Evolutionary conservation across 352 stramenopile species (phyloP), one percentile per base, ranked within the genome.

Genomic region (Phytophthora syringae): DNA sequence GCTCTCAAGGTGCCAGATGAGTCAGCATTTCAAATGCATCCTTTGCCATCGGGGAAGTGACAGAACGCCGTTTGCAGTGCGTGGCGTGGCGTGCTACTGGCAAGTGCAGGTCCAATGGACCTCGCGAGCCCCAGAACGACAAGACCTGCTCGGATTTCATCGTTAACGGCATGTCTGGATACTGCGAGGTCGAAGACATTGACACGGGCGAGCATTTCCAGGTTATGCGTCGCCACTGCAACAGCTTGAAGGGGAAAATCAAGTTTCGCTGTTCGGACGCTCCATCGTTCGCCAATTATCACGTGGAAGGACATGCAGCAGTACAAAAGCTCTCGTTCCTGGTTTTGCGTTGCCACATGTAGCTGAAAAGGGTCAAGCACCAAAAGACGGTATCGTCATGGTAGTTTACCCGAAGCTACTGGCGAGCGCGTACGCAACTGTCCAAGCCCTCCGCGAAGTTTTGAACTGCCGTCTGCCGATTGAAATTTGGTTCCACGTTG

Each of bases 391-490:
- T 0, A 83, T 88, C 51, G 55, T 82, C 40, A 84, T 86, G 59
- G 70, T 83, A 13, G 65, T 84, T 7, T 82, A 85, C 49, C 78
- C 74, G 4, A 82, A 85, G 40, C 51, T 82, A 15, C 56, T 86
- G 6, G 62, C 68, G 20, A 74, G 70, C 36, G 64, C 66, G 7
- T 77, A 88, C 59, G 71, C 71, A 3, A 68, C 50, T 3, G 39
- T 86, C 16, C 70, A 67, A 2, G 27, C 59, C 5, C 52, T 89
- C 42, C 79, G 79, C 1, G 30, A 67, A 2, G 61, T 79, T 2
- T 45, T 69, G 9, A 59, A 54, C 2, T 89, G 74, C 49, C 56
- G 40, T 12, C 67, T 89, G 34, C 75, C 80, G 10, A 70, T 89
- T 27, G 80, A 88, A 53, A 63, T 88, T 5, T 88, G 79, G 79